Conservation (phyloP, 805 yeast species). For the Candida endomychidarum region DNA sequence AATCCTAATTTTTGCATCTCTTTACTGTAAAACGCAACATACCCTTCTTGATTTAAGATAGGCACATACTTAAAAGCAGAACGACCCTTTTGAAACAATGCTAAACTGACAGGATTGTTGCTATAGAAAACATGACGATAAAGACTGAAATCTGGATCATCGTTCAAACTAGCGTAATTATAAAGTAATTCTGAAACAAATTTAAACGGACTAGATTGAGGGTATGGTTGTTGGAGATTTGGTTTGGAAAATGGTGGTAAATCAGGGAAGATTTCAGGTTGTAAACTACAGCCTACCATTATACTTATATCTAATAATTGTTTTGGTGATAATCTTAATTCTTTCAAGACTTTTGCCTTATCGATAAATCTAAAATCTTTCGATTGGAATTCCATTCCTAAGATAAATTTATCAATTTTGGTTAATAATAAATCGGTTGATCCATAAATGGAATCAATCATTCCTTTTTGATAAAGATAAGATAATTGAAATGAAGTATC, state of each 20-base stretch:
- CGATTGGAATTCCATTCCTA: conserved; percentile 65
- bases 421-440: conserved; percentile 76
- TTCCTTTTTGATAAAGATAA: conserved; percentile 55
- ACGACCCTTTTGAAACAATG: conserved; percentile 63
- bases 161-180: conserved; percentile 29
- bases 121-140: conserved; percentile 49
- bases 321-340: conserved; percentile 57
- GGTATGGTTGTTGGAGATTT: conserved; percentile 39
- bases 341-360: conserved; percentile 54
- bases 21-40: conserved; percentile 56
- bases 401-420: conserved; percentile 65
- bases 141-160: conserved; percentile 25
- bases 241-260: conserved; percentile 48
- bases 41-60: conserved; percentile 65
- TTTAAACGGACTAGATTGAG: conserved; percentile 41
- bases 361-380: conserved; percentile 69
- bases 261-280: conserved; percentile 58
- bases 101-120: conserved; percentile 46
- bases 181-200: conserved; percentile 40
- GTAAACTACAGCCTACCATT: conserved; percentile 76
- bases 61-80: conserved; percentile 73
- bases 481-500: conserved; percentile 77
- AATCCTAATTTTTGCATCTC: conserved; percentile 40
- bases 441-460: conserved; percentile 77
- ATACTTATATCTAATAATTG: conserved; percentile 76